These are phyloP conservation scores for Parmelia sp. DNA, from an alignment of 495 filamentous ascomycete species.

Conservation along the genomic window DNA sequence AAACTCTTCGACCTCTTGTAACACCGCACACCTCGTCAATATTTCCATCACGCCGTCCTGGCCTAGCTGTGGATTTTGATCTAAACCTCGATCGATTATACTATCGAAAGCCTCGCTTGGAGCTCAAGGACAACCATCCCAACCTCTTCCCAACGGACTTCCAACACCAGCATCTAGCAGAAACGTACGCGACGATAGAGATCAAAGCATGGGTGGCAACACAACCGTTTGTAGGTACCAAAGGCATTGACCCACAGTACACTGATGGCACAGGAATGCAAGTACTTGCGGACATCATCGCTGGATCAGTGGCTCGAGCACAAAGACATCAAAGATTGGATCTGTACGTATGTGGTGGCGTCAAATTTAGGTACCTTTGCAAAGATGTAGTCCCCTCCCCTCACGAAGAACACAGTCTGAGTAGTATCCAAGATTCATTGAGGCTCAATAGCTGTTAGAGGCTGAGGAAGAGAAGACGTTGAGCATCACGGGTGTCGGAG, in stretches of 20 bases:
- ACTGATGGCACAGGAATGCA: not conserved
- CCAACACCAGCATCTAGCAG: not conserved
- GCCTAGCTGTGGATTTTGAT: not conserved
- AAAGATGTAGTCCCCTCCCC: not conserved
- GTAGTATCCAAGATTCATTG: not conserved
- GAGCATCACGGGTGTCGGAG: not conserved
- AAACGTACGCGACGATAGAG: not conserved
- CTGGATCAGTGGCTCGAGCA: conserved; percentile 6
- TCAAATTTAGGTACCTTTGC: not conserved
- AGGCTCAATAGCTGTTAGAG: not conserved
- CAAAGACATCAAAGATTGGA: not conserved
- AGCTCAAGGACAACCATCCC: not conserved
- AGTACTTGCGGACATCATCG: not conserved
- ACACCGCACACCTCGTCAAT: not conserved
- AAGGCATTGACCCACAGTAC: not conserved
- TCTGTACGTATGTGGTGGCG: not conserved
- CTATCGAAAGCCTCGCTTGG: not conserved
- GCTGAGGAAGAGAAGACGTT: not conserved
- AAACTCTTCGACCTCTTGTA: not conserved
- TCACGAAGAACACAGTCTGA: not conserved
- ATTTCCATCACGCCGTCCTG: not conserved
- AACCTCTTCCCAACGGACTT: not conserved
- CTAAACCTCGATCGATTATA: not conserved
- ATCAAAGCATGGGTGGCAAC: not conserved
- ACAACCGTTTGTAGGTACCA: not conserved